These are phyloP conservation scores for Cladosporium sp. DNA, from an alignment of 2,329 filamentous ascomycete genomes.

Conservation along the genomic window DNA sequence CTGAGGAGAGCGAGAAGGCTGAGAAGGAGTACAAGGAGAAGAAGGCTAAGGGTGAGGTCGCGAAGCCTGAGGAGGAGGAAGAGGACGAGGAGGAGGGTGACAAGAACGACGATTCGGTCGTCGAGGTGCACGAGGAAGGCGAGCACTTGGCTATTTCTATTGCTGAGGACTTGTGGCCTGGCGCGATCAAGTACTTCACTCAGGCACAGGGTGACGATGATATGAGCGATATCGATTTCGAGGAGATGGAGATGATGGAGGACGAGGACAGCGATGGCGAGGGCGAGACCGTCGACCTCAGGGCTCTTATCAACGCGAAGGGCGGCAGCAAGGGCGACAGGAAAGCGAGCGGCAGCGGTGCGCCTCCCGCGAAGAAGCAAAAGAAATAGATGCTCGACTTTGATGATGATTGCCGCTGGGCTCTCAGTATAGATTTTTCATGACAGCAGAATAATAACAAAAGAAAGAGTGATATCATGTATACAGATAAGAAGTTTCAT, in stretches of 20 bases:
- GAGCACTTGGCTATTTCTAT: constrained; percentile 77
- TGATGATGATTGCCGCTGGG: too few species aligned
- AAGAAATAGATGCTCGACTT: constrained; percentile 24
- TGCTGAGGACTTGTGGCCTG: constrained; percentile 83
- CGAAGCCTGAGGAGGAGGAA: constrained; percentile 39
- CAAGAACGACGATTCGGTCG: constrained; percentile 60
- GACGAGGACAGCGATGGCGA: constrained; percentile 54
- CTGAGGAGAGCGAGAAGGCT: constrained; percentile 65
- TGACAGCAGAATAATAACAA: neutral
- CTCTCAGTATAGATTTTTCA: neutral
- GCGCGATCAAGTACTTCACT: constrained; percentile 85
- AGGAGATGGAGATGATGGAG: constrained; percentile 48
- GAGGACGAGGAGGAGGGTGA: constrained; percentile 59
- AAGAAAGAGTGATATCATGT: neutral
- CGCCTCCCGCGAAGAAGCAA: constrained; percentile 36
- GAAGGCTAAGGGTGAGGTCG: constrained; percentile 43
- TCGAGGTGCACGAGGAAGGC: constrained; percentile 84
- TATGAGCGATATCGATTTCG: constrained; percentile 65
- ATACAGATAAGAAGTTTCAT: neutral
- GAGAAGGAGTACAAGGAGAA: constrained; percentile 57
- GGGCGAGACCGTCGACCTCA: constrained; percentile 46
- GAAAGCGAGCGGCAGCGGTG: constrained; percentile 30
- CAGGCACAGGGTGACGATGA: constrained; percentile 68
- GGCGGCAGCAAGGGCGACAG: constrained; percentile 35
- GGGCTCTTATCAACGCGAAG: constrained; percentile 43